Conservation (phyloP, 768 basidiomycete genomes). For the Kwoniella sp. region DNA sequence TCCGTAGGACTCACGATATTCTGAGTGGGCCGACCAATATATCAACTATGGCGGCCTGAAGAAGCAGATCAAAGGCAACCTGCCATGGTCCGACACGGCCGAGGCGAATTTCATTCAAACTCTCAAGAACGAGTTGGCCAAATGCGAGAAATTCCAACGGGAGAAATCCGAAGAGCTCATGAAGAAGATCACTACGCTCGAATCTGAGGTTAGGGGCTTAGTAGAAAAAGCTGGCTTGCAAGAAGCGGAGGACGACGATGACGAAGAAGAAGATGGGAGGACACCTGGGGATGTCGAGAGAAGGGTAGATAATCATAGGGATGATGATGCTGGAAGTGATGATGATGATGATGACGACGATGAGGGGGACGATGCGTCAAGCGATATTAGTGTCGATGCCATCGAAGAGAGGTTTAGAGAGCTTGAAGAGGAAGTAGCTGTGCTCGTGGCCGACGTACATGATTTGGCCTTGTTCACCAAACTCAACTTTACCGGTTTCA, state of each 20-base stretch:
- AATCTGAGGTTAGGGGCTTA: conserved; percentile 75
- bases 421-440: conserved; percentile 91
- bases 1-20: conserved; percentile 74
- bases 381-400: conserved; percentile 67
- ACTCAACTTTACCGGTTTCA: conserved; percentile 96
- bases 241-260: conserved; percentile 62
- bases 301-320: conserved; percentile 27
- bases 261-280: conserved; percentile 66
- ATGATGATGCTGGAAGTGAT: conserved; percentile 23
- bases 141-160: conserved; percentile 91
- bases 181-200: conserved; percentile 76
- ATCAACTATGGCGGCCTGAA: conserved; percentile 87
- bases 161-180: conserved; percentile 75
- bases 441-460: conserved; percentile 74
- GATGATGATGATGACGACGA: conserved; percentile 57
- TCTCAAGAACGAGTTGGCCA: conserved; percentile 84
- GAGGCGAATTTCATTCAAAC: conserved; percentile 77
- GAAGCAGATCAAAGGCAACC: conserved; percentile 78
- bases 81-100: conserved; percentile 76
- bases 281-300: conserved; percentile 39
- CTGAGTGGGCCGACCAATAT: conserved; percentile 88
- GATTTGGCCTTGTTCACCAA: conserved; percentile 86
- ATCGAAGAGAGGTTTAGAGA: conserved; percentile 82
- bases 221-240: conserved; percentile 53
- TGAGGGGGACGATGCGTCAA: conserved; percentile 59